Evolutionary conservation across 805 yeast species (phyloP), one percentile per base, ranked within the genome.

Genomic region (Saturnispora zaruensis): DNA sequence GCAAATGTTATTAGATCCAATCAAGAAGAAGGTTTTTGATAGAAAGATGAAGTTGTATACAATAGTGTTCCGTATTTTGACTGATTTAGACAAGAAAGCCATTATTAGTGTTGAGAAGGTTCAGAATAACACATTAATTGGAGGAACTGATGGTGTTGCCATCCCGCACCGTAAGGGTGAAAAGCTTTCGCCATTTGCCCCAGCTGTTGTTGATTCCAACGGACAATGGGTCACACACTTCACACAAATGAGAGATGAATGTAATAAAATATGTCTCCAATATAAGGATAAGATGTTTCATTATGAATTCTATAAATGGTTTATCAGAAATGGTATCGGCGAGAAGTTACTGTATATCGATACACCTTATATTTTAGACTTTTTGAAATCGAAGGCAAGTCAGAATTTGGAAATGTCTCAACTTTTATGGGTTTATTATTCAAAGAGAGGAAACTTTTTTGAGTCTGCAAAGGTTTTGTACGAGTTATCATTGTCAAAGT

Each of bases 271-370:
- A 16, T 87, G 93, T 50, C 80, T 89, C 59, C 76, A 77, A 16
- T 82, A 82, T 48, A 73, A 77, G 42, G 98, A 93, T 62, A 86
- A 83, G 59, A 65, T 81, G n/a, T 93, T 93, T 75, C 99, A 93
- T 56, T 88, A 82, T 66, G 86, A 87, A 55, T 77, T 93, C 55
- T 93, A 93, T 65, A 91, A 87, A 63, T 93, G 98, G 97, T 82
- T 88, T 57, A 82, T 88, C 32, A 68, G 74, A 41, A 87, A 86
- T 60, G 90, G 87, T 4, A 76, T 81, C 26, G 82, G 87, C 53
- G 93, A 84, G 50, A 78, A 86, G 53, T 69, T 93, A 41, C 71
- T 91, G 52, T 87, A 84, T 44, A 75, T 91, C 50, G 85, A 87
- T 48, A 87, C 97, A 0, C 86, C 90, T 11, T 91, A 73, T 59